These are phyloP conservation scores for Salix suchowensis DNA, from an alignment of 345 rosid species.

Conservation along the genomic window DNA sequence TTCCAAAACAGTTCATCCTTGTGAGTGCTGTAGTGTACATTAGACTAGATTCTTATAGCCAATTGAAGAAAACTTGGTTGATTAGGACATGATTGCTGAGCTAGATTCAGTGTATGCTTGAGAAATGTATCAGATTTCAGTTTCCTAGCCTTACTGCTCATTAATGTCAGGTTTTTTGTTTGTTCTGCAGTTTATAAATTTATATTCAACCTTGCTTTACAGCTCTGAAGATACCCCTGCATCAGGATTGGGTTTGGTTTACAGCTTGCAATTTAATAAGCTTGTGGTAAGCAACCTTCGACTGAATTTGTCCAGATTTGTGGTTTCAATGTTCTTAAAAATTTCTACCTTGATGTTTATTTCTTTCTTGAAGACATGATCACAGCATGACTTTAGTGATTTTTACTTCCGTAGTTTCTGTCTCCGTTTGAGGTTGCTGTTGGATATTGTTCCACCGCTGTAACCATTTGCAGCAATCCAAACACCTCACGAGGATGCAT, in stretches of 20 bases:
- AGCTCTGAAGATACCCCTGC: background rate
- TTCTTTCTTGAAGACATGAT: background rate
- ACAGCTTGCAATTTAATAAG: background rate
- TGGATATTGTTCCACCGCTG: background rate
- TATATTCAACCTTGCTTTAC: background rate
- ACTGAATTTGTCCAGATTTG: background rate
- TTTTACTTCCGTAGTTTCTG: background rate
- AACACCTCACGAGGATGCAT: background rate
- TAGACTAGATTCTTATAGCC: background rate
- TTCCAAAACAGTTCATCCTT: slow-evolving; percentile 1
- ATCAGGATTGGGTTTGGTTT: background rate
- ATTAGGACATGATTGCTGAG: background rate
- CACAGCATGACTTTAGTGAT: background rate
- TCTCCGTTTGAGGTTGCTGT: background rate
- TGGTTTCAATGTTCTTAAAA: background rate
- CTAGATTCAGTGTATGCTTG: background rate
- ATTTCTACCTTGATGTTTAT: background rate
- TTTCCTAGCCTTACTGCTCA: background rate
- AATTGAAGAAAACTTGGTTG: background rate
- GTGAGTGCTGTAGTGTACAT: background rate
- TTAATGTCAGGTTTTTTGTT: background rate
- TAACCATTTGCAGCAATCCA: background rate
- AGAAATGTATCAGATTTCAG: slow-evolving; percentile 1
- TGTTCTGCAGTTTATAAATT: background rate
- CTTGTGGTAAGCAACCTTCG: background rate